Base-by-base conservation (phyloP, 2,329 filamentous ascomycete genomes). In the Diaporthe citriasiana region DNA sequence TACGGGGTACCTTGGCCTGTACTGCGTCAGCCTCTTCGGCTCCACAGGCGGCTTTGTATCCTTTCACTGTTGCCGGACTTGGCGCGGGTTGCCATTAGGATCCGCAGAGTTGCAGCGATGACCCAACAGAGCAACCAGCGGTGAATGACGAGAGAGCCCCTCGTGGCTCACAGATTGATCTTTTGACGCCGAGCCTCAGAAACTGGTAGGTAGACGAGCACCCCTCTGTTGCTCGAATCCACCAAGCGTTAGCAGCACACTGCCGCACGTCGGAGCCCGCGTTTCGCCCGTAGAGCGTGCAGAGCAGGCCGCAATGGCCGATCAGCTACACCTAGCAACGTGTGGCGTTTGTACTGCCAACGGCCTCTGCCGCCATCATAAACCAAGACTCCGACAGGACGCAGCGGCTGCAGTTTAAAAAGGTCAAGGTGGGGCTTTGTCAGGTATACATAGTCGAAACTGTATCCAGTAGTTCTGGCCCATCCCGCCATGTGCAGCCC, bases 11-110 rank as follows among this genome's bases (percentile, higher is more conserved):
- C 38, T 63, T 42, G 57, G 19, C 38, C n/a, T 66, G 63, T 47
- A 50, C 56, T 60, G 56, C 35, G 70, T 51, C 56, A 71, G 33
- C 56, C 45, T 60, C 70, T 60, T 63, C 45, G 17, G 50, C 47
- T 55, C 70, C 45, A 71, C 56, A 55, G 56, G 45, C 70, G 45
- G 9, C 19, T 63, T 71, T 42, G 50, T 50, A 53, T 50, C 42
- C 70, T 71, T 71, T 63, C 55, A 72, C 45, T 60, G 65, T 73
- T 75, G 65, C 73, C 73, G 73, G 72, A 66, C 72, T 73, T 75
- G 73, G 71, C 73, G 73, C 73, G 71, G 65, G 42, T 65, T 59
- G 69, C 66, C 73, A 35, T 72, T 73, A 72, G 71, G 65, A 70
- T 51, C 53, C 50, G 71, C 73, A 65, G 25, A 33, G 57, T 53